Conservation (phyloP, 208 protist species). For the Trypanosoma avium region DNA sequence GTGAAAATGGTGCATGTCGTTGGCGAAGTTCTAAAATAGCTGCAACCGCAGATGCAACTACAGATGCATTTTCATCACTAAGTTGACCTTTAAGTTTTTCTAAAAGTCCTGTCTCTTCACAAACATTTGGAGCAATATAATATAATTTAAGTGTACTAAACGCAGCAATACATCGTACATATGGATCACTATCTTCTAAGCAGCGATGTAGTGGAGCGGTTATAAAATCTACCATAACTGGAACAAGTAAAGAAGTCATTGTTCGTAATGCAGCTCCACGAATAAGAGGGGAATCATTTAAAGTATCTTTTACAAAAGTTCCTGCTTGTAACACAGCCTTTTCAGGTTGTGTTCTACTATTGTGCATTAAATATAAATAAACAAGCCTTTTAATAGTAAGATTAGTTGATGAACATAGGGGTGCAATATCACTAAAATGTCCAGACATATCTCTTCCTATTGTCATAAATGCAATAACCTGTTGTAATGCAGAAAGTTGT, state of each 20-base stretch:
- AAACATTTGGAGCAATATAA: constrained; percentile 90
- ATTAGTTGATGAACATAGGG: constrained; percentile 94
- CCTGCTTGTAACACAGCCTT: constrained; percentile 97
- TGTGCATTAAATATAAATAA: constrained; percentile 99
- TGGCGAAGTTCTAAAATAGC: constrained; percentile 78
- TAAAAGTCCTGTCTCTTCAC: constrained; percentile 87
- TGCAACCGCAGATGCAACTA: constrained; percentile 96
- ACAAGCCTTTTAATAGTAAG: constrained; percentile 98
- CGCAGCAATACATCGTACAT: constrained; percentile 98
- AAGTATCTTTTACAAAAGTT: constrained; percentile 95
- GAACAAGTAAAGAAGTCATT: constrained; percentile 98
- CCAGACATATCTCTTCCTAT: constrained; percentile 97
- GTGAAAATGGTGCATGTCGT: constrained; percentile 30
- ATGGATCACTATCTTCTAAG: constrained; percentile 96
- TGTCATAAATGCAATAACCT: constrained; percentile 98
- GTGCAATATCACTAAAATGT: constrained; percentile 94
- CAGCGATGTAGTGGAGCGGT: constrained; percentile 92
- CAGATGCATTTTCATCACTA: constrained; percentile 96
- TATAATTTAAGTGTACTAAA: constrained; percentile 98
- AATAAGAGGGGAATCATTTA: constrained; percentile 95
- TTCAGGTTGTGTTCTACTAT: constrained; percentile 96
- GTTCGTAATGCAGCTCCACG: constrained; percentile 97
- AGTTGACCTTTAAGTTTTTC: constrained; percentile 92
- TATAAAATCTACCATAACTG: constrained; percentile 97
- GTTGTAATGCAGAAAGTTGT: constrained; percentile 95